A percentile compares a stretch with the other conserved stretches of the same genome.
Conservation (phyloP, 371 early-diverging fungal genomes). For the Apophysomyces elegans region DNA sequence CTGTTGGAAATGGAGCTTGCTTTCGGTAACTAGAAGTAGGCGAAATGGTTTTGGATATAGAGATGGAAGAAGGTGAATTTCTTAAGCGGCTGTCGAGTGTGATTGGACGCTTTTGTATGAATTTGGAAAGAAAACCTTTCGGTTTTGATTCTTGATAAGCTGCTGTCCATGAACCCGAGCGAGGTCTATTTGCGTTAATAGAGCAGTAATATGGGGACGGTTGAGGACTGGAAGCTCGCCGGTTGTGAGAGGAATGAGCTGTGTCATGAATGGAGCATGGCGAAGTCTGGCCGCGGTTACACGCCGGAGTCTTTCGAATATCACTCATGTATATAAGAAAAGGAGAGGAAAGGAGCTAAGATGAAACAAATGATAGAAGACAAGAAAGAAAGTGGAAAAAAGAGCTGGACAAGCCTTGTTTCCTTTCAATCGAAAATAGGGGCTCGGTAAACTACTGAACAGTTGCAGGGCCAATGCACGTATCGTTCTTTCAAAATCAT, state of each 20-base stretch:
- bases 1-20: constrained; percentile 13
- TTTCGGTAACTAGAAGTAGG: constrained; percentile 1
- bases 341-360: constrained; percentile 12
- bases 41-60: constrained; percentile 3
- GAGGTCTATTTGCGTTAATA: constrained; percentile 13
- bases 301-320: background rate
- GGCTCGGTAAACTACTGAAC: background rate
- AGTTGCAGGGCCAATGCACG: constrained; percentile 11
- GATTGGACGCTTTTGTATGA: background rate
- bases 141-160: constrained; percentile 5
- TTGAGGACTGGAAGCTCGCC: constrained; percentile 4
- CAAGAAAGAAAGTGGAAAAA: constrained; percentile 1
- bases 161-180: constrained; percentile 18
- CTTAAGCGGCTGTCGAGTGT: constrained; percentile 1
- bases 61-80: constrained; percentile 5
- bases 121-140: constrained; percentile 1
- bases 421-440: constrained; percentile 6
- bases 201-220: constrained; percentile 6
- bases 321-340: constrained; percentile 6
- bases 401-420: background rate
- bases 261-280: constrained; percentile 8
- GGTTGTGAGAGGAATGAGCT: background rate
- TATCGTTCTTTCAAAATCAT: constrained; percentile 7
- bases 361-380: background rate
- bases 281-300: background rate